Base-by-base conservation (phyloP, 164 flowering plant genomes). In the Santalum album region DNA sequence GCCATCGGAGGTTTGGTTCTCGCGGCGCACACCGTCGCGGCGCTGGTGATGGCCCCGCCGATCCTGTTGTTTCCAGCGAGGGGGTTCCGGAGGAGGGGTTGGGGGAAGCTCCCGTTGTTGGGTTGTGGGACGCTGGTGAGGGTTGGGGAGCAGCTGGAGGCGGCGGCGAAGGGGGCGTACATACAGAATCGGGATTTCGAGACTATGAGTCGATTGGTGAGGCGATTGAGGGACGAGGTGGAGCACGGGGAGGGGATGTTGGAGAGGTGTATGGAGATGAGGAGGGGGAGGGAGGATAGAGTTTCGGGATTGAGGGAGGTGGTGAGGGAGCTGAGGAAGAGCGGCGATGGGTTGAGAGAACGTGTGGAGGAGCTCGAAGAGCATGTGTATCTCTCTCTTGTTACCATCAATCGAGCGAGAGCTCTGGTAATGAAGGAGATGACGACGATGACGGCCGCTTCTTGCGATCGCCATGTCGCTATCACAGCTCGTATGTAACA, bases 301-400 rank as follows among this genome's bases (percentile, higher is more conserved):
- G 72, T 23, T 24, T 64, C 66, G 60, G 67, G 72, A 2, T 50
- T 74, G 50, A 69, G 64, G 34, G 75, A 68, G 53, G 78, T 78
- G 9, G 67, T 78, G 68, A 71, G 71, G 63, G 83, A 80, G 72
- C 58, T 82, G 3, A 74, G 63, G 62, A 76, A 71, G 72, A 60
- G 65, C 25, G 69, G 63, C 24, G 6, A 46, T n/a, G 75, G 79
- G 49, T 73, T 81, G 53, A 64, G 59, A 61, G 73, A 72, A 45
- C 81, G 76, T 45, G 70, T 81, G 3, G 75, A 79, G 55, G 91
- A 84, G 73, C 80, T 81, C 55, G 82, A 84, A 51, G 82, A 84
- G 45, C 91, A 84, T 68, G 73, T 81, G 5, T 79, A 71, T 57
- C 68, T 84, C 60, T 79, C 85, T 57, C 77, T 81, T 29, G 70